Percentiles rank a stretch among this genome's conserved stretches.
Evolutionary conservation across 495 filamentous ascomycete genomes (phyloP).

Genomic region (Hamigera avellanea): DNA sequence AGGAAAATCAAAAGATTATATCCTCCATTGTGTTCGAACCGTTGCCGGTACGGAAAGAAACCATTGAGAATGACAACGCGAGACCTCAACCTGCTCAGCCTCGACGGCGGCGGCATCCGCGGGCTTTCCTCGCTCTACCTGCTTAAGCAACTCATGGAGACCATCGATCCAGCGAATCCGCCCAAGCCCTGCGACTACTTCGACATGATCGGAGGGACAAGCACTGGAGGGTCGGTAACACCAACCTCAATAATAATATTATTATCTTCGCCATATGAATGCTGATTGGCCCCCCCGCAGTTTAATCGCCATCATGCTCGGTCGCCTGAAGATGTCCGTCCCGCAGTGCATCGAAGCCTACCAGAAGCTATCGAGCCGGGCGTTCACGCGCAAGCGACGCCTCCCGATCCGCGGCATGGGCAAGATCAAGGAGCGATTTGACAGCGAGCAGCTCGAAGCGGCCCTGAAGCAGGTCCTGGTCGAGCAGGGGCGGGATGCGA

Average conservation of each 20-base stretch:
- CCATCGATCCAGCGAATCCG: constrained; percentile 24
- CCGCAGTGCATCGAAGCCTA: constrained; percentile 37
- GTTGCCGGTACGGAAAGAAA: too few species aligned
- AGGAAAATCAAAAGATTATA: too few species aligned
- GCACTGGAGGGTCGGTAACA: constrained; percentile 25
- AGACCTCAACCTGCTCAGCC: constrained; percentile 24
- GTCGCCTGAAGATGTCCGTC: constrained; percentile 33
- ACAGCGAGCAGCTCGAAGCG: constrained; percentile 24
- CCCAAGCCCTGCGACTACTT: constrained; percentile 40
- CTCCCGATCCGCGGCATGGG: constrained; percentile 20
- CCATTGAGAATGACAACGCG: neutral
- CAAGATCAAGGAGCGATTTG: constrained; percentile 25
- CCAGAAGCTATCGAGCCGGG: constrained; percentile 15
- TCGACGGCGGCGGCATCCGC: constrained; percentile 46
- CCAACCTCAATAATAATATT: neutral
- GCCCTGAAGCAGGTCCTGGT: constrained; percentile 30
- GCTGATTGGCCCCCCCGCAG: too few species aligned
- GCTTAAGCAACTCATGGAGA: constrained; percentile 36
- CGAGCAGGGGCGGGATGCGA: constrained; percentile 19
- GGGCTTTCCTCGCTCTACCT: constrained; percentile 40
- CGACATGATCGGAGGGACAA: constrained; percentile 29
- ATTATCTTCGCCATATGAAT: too few species aligned
- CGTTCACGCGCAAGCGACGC: constrained; percentile 27
- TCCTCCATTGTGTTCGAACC: too few species aligned
- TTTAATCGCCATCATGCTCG: constrained; percentile 28